phyloP scores from a whole-genome alignment of 176 grass and related monocot species.

The Pontederia crassipes region DNA sequence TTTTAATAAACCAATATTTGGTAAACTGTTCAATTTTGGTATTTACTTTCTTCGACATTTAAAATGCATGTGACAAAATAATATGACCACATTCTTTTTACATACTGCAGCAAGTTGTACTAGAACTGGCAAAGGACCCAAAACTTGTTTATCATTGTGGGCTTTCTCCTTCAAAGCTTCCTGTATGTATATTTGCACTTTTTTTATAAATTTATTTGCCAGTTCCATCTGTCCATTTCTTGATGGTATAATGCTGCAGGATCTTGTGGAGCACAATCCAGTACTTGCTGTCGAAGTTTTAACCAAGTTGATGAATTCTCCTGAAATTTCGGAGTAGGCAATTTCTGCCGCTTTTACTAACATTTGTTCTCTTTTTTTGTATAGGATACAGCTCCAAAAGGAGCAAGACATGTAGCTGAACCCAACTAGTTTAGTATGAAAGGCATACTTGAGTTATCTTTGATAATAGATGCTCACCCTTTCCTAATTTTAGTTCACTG shows the following conservation, averaged over 20 bases:
- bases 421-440: background rate
- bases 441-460: no score
- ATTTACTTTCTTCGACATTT: background rate
- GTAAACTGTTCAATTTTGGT: background rate
- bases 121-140: conserved; percentile 59
- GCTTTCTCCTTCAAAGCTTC: conserved; percentile 75
- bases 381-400: no score
- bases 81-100: background rate
- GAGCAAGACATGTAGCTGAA: no score
- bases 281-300: conserved; percentile 73
- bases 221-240: conserved; percentile 2
- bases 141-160: conserved; percentile 92
- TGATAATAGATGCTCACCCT: background rate
- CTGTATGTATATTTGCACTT: conserved; percentile 30
- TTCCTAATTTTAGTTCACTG: conserved; percentile 12
- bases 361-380: background rate
- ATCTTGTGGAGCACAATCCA: conserved; percentile 94
- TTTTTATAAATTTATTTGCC: background rate
- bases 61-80: no score
- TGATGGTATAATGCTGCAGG: conserved; percentile 30
- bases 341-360: conserved; percentile 1
- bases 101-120: conserved; percentile 55
- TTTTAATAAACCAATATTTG: no score
- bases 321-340: conserved; percentile 69
- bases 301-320: conserved; percentile 72